Evolutionary conservation across 2,329 filamentous ascomycete species (phyloP).

Genomic region (Cercospora janseana): DNA sequence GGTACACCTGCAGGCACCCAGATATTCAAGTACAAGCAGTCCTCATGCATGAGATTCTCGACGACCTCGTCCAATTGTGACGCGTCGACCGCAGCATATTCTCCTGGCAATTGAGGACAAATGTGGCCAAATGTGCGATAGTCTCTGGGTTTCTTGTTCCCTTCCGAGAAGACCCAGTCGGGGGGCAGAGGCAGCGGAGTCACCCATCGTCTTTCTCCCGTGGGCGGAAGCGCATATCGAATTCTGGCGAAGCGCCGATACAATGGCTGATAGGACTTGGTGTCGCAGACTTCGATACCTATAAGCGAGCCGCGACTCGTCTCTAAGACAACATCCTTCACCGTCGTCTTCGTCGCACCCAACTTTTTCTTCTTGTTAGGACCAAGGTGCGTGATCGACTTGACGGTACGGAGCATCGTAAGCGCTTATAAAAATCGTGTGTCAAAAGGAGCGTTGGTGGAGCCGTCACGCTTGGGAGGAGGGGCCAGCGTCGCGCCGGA

Average conservation of each 20-base stretch:
- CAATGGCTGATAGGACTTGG: constrained; percentile 16
- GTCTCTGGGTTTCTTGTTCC: constrained; percentile 20
- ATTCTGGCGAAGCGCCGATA: constrained; percentile 22
- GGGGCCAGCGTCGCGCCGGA: too few species aligned
- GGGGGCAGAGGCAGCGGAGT: constrained; percentile 23
- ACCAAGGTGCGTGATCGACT: constrained; percentile 13
- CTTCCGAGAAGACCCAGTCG: constrained; percentile 25
- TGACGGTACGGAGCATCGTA: constrained; percentile 16
- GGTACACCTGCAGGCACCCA: constrained; percentile 24
- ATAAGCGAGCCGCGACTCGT: constrained; percentile 22
- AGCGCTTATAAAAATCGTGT: too few species aligned
- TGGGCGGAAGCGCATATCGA: constrained; percentile 23
- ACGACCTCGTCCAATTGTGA: constrained; percentile 15
- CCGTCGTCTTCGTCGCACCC: constrained; percentile 16
- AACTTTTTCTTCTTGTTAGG: constrained; percentile 12
- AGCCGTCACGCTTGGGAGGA: too few species aligned
- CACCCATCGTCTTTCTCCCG: constrained; percentile 21
- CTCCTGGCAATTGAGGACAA: constrained; percentile 19
- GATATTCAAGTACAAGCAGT: constrained; percentile 25
- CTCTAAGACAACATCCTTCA: constrained; percentile 15
- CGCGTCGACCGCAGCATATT: constrained; percentile 9
- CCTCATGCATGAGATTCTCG: constrained; percentile 20
- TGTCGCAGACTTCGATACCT: constrained; percentile 21
- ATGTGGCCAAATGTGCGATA: constrained; percentile 21
- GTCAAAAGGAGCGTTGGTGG: too few species aligned